Conservation (phyloP, 2,329 filamentous ascomycete genomes). For the Colletotrichum camelliae region DNA sequence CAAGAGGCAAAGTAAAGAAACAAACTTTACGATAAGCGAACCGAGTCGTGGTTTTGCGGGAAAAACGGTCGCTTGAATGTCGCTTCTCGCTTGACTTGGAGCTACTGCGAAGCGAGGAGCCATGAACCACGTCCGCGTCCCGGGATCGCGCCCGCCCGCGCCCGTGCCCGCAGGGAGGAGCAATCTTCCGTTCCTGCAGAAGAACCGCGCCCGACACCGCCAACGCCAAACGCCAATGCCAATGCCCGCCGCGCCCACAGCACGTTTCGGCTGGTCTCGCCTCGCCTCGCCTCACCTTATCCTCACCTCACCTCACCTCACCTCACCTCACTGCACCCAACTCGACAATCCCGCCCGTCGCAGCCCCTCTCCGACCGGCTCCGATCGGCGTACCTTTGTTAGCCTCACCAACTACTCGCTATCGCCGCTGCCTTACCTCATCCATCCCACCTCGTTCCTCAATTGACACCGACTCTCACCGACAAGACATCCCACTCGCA, state of each 20-base stretch:
- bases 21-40: slow-evolving; percentile 24
- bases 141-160: slow-evolving; percentile 7
- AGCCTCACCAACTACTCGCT: background rate
- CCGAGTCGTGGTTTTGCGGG: slow-evolving; percentile 16
- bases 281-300: background rate
- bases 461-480: background rate
- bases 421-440: background rate
- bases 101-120: slow-evolving; percentile 40
- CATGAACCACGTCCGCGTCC: slow-evolving; percentile 12
- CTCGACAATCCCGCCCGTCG: background rate
- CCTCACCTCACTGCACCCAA: background rate
- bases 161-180: slow-evolving; percentile 16
- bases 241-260: background rate
- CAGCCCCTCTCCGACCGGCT: background rate
- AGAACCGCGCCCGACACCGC: slow-evolving; percentile 3
- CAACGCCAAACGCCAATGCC: background rate
- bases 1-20: slow-evolving; percentile 6
- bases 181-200: slow-evolving; percentile 21
- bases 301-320: background rate
- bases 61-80: slow-evolving; percentile 27
- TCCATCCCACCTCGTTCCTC: background rate
- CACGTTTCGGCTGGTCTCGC: background rate
- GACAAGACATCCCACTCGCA: background rate
- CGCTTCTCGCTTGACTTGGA: slow-evolving; percentile 40
- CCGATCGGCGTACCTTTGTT: background rate